A percentile compares a stretch with the other conserved stretches of the same genome.
These are phyloP conservation scores for Arabidopsis suecica DNA, from an alignment of 345 rosid species.

Conservation along the genomic window DNA sequence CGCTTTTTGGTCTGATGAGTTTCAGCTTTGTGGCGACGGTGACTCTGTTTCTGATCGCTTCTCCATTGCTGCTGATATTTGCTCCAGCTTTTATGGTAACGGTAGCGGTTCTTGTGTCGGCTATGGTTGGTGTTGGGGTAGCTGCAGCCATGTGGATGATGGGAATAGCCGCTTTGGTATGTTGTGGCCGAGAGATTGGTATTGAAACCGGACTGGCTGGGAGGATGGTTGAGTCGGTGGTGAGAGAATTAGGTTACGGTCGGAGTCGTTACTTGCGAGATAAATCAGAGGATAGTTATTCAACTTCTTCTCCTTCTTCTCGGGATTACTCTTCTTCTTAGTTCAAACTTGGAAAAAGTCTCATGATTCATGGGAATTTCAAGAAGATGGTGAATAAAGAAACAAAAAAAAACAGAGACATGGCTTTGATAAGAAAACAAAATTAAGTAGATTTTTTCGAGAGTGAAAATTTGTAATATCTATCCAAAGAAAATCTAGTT, in stretches of 20 bases:
- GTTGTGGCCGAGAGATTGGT: conserved; percentile 39
- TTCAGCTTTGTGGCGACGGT: conserved; percentile 47
- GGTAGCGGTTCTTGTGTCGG: conserved; percentile 39
- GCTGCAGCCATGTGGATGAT: conserved; percentile 46
- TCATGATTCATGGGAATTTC: conserved; percentile 8
- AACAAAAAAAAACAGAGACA: not conserved
- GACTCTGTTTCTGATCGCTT: conserved; percentile 45
- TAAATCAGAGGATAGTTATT: conserved; percentile 15
- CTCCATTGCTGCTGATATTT: conserved; percentile 52
- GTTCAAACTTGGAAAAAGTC: conserved; percentile 6
- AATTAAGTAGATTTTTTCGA: not conserved
- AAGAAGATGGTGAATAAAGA: not conserved
- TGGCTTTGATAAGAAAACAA: not conserved
- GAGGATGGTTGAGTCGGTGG: conserved; percentile 33
- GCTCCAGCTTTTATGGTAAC: conserved; percentile 47
- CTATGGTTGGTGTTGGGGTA: conserved; percentile 45
- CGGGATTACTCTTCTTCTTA: not conserved
- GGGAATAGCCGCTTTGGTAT: conserved; percentile 48
- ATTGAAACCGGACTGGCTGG: conserved; percentile 30
- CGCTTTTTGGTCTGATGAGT: conserved; percentile 48
- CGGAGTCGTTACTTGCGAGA: conserved; percentile 24
- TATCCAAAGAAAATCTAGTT: not conserved
- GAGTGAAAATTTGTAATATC: not conserved
- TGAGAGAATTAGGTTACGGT: conserved; percentile 29
- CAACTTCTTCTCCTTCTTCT: not conserved